Base-by-base conservation (phyloP, 2,329 filamentous ascomycete genomes). In the Exophiala mesophila region DNA sequence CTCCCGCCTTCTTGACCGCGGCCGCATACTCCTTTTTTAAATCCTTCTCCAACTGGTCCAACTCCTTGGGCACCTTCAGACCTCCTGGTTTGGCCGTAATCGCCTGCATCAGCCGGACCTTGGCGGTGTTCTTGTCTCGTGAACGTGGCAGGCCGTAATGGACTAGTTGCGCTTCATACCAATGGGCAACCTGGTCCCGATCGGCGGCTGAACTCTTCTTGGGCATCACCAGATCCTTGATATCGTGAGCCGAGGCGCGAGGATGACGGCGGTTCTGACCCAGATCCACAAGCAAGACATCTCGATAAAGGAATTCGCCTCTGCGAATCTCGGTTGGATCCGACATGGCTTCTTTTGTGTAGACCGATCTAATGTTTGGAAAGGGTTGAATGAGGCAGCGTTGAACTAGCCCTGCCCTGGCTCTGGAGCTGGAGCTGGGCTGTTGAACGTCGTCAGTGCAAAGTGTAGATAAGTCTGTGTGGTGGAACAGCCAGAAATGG, bases 121-220 rank as follows among this genome's bases (percentile, higher is more conserved):
- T 76, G 7, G 78, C 77, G 0, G 71, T 69, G 16, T 74, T 70
- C 60, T 82, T 82, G 32, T 69, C 68, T 54, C 77, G 78, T 13
- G 74, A 77, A 0, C 70, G 67, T 5, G 64, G 65, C 0, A 83
- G 64, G 1, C 76, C 78, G 60, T 82, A 82, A 59, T 83, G 79
- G 3, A 78, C 60, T 8, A 82, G 67, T 49, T 83, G 77, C 0
- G 78, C 77, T 48, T 78, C 71, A 44, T 78, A 82, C 73, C 73
- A 83, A 49, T 81, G 76, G 1, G 68, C 76, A 1, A 76, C 70
- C 31, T 69, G 70, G 52, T 80, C 74, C 32, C 71, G 67, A 12
- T 23, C 16, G 5, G 48, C 33, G 3, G 34, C 36, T 3, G 10
- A 37, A 9, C 38, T 28, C 6, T 47, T 37, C 24, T 50, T 36